phyloP scores from a whole-genome alignment of 1,139 yeast genomes.

The Protomyces inouyei region DNA sequence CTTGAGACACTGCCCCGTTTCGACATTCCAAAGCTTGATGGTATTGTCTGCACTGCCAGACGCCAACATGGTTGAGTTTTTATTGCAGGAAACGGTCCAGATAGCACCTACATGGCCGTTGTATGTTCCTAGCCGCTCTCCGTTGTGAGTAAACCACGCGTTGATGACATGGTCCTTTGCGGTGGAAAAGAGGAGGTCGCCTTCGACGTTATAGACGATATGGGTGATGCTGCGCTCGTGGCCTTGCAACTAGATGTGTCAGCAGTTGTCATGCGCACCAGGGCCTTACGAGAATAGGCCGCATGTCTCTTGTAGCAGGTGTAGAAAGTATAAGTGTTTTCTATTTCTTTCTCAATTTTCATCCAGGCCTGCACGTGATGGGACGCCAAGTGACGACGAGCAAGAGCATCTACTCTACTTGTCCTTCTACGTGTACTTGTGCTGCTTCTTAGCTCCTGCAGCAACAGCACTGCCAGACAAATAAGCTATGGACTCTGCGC shows the following conservation, averaged over 20 bases:
- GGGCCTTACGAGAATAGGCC: constrained; percentile 21
- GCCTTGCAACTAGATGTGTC: constrained; percentile 31
- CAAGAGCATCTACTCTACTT: too few species aligned
- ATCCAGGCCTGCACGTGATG: neutral
- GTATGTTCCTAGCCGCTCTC: constrained; percentile 93
- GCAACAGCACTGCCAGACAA: neutral
- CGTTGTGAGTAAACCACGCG: constrained; percentile 91
- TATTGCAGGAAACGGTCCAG: constrained; percentile 88
- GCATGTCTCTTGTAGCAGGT: neutral
- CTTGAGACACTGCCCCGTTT: constrained; percentile 69
- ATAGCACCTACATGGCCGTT: constrained; percentile 90
- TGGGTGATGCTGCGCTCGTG: constrained; percentile 37
- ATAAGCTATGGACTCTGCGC: neutral
- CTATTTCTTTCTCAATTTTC: neutral
- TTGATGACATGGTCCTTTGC: constrained; percentile 67
- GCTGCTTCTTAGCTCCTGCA: neutral
- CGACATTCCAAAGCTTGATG: constrained; percentile 77
- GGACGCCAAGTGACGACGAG: too few species aligned
- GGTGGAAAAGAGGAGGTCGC: constrained; percentile 86
- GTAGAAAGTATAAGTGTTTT: neutral
- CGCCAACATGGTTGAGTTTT: constrained; percentile 57
- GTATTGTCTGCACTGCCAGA: constrained; percentile 92
- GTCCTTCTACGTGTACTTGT: neutral
- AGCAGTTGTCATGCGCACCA: neutral
- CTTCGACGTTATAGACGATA: constrained; percentile 52